Evolutionary conservation across 2,329 filamentous ascomycete genomes (phyloP), one percentile per base, ranked within the genome.

Genomic region (Cladophialophora exuberans): DNA sequence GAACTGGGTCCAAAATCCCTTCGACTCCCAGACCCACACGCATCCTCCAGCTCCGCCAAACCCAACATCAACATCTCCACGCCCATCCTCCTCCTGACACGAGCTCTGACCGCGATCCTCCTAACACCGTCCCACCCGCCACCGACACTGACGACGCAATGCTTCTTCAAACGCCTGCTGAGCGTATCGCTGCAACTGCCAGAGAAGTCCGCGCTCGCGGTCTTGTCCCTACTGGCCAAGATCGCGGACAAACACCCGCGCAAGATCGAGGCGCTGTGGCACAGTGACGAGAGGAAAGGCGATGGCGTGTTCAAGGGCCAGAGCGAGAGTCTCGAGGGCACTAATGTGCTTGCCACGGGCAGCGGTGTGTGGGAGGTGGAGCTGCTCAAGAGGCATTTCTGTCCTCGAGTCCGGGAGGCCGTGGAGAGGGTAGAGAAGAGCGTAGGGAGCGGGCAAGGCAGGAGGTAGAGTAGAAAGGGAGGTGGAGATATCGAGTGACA

Each of bases 331-430:
- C 82, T 95, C 3, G 93, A 97, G 72, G 86, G 83, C 6, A 92
- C 87, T 63, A 97, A 97, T 73, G 91, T 93, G 1, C 96, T 94
- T 72, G 89, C 92, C 0, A 57, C 59, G 2, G 64, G 64, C 2
- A 84, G 86, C 3, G 97, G 90, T 0, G 81, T 95, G 0, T 99
- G 93, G 94, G 94, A 97, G 70, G 91, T 90, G 0, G 94, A 97
- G 75, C 69, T 99, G 54, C 70, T 99, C 65, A 80, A 87, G 68
- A 81, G 83, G 63, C 94, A 99, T 74, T 99, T 89, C 70, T 91
- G 88, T 64, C 93, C 92, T 5, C 86, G 86, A 67, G 88, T 99
- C 1, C 81, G 90, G 62, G 90, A 96, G 66, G 87, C 87, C 1
- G 76, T 88, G 3, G 81, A 82, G 70, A 72, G 81, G 39, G 75